Evolutionary conservation across 805 yeast genomes (phyloP).

Genomic region (Metschnikowia gruessii): DNA sequence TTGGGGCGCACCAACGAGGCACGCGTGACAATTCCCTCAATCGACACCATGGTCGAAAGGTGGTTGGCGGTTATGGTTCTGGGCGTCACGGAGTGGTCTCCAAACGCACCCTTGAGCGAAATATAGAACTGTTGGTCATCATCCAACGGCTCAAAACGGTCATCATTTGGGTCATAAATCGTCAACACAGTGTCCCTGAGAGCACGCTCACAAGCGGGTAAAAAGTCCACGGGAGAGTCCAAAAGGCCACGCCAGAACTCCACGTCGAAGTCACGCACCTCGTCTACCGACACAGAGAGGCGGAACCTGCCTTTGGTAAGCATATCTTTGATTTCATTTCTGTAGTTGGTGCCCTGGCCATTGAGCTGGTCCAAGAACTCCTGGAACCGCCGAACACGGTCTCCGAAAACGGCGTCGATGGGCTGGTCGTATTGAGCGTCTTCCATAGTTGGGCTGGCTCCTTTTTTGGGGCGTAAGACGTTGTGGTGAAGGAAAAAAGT

Average conservation of each 20-base stretch:
- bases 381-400: constrained; percentile 82
- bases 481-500: not conserved
- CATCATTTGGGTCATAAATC: constrained; percentile 60
- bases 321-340: constrained; percentile 69
- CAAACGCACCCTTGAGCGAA: constrained; percentile 88
- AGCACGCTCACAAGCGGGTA: constrained; percentile 89
- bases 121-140: constrained; percentile 66
- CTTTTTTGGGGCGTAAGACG: not conserved
- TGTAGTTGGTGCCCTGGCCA: constrained; percentile 58
- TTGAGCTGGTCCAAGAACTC: constrained; percentile 68
- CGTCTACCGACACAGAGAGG: constrained; percentile 77
- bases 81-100: constrained; percentile 82
- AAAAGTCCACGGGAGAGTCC: constrained; percentile 71
- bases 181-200: constrained; percentile 75
- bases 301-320: constrained; percentile 64
- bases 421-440: constrained; percentile 32
- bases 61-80: constrained; percentile 76
- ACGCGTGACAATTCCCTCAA: constrained; percentile 94
- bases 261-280: constrained; percentile 77
- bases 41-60: constrained; percentile 76
- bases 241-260: constrained; percentile 76
- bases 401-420: constrained; percentile 57
- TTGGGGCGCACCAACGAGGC: constrained; percentile 94
- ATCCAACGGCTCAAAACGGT: constrained; percentile 49
- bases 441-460: no score